Conservation (phyloP, 768 basidiomycete species). For the Boletus coccyginus region DNA sequence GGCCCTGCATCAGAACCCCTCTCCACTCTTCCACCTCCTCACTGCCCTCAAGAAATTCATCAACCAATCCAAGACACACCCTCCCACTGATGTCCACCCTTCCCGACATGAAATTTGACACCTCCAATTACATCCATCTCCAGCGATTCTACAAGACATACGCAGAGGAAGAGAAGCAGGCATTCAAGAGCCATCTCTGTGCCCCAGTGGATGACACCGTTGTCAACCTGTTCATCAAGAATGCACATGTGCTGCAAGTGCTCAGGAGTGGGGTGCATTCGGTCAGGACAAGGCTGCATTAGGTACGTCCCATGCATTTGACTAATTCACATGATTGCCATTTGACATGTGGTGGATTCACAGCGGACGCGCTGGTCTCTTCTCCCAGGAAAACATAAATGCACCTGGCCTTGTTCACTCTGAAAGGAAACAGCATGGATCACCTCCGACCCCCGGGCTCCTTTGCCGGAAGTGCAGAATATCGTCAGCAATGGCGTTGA, state of each 20-base stretch:
- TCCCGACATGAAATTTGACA: too few relatives aligned
- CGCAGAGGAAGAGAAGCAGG: too few relatives aligned
- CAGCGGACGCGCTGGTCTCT: slow-evolving; percentile 41
- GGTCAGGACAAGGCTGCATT: slow-evolving; percentile 49
- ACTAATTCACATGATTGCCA: too few relatives aligned
- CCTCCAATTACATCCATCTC: too few relatives aligned
- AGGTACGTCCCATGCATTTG: slow-evolving; percentile 34
- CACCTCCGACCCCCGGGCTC: slow-evolving; percentile 45
- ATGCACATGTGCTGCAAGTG: slow-evolving; percentile 69
- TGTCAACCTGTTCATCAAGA: slow-evolving; percentile 75
- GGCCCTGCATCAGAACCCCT: slow-evolving; percentile 41
- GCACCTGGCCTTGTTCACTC: slow-evolving; percentile 76
- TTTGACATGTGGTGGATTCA: neutral
- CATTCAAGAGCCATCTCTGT: too few relatives aligned
- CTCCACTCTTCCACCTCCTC: slow-evolving; percentile 79
- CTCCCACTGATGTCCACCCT: too few relatives aligned
- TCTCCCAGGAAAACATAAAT: slow-evolving; percentile 58
- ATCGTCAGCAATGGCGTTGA: slow-evolving; percentile 49
- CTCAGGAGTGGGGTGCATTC: slow-evolving; percentile 57
- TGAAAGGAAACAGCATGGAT: too few relatives aligned
- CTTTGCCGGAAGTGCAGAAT: slow-evolving; percentile 50
- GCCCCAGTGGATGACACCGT: slow-evolving; percentile 48
- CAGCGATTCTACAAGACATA: too few relatives aligned
- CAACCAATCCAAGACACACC: slow-evolving; percentile 48
- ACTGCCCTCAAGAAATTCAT: slow-evolving; percentile 67